Percentiles rank a stretch among this genome's conserved stretches.
phyloP scores from a whole-genome alignment of 768 basidiomycete genomes.

The Lanmaoa pseudosensibilis region DNA sequence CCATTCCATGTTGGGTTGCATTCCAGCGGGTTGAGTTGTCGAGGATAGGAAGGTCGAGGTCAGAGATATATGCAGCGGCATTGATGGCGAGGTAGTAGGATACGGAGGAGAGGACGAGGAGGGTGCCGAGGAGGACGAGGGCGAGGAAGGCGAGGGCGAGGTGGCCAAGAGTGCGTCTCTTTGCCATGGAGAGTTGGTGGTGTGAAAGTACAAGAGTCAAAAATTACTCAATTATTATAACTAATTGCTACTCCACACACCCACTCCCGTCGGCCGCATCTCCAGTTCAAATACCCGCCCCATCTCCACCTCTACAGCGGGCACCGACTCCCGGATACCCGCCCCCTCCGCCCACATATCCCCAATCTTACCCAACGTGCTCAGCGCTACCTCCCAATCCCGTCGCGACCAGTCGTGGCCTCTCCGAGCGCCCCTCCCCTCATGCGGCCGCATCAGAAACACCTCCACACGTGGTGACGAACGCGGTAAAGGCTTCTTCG shows the following conservation, averaged over 20 bases:
- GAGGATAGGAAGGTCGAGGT: slow-evolving; percentile 66
- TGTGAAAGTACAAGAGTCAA: not conserved
- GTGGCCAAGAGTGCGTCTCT: slow-evolving; percentile 44
- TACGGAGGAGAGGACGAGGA: slow-evolving; percentile 88
- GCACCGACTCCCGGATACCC: slow-evolving; percentile 53
- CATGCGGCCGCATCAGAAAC: slow-evolving; percentile 52
- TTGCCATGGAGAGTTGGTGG: slow-evolving; percentile 34
- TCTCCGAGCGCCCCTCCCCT: slow-evolving; percentile 52
- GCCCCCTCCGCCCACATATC: slow-evolving; percentile 51
- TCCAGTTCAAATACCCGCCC: slow-evolving; percentile 46
- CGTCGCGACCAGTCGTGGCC: slow-evolving; percentile 73
- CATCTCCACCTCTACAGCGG: slow-evolving; percentile 49
- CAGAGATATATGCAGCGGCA: slow-evolving; percentile 73
- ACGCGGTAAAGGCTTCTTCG: slow-evolving; percentile 34
- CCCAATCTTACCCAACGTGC: slow-evolving; percentile 48
- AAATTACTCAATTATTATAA: not conserved
- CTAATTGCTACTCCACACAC: not conserved
- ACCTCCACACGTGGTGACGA: slow-evolving; percentile 49
- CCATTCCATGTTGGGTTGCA: slow-evolving; percentile 55
- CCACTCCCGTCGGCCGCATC: slow-evolving; percentile 44
- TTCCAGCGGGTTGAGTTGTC: slow-evolving; percentile 61
- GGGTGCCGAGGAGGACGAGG: slow-evolving; percentile 82
- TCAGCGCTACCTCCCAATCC: slow-evolving; percentile 62
- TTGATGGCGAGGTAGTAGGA: slow-evolving; percentile 88
- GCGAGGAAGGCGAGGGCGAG: slow-evolving; percentile 58